Evolutionary conservation across 2,329 filamentous ascomycete genomes (phyloP), one percentile per base, ranked within the genome.

Genomic region (Pseudogymnoascus sp.): DNA sequence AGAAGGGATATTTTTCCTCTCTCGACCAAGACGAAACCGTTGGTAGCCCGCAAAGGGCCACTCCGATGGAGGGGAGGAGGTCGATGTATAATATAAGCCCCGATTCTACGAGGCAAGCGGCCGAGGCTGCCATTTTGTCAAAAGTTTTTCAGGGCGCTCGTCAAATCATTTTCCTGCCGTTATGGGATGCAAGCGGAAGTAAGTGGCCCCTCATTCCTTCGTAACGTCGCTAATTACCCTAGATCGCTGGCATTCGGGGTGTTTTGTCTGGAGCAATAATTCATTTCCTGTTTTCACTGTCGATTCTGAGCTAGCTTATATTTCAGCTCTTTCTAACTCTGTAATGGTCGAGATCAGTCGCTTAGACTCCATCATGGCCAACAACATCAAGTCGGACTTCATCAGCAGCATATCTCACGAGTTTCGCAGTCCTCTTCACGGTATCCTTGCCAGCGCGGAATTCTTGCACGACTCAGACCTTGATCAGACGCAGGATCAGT

Each of bases 361-460:
- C n/a, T 59, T 71, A 1, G 69, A 71, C 61, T 68, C 68, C 8
- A 63, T 70, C n/a, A 65, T 65, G 3, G 65, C 66, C 2, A 66
- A 70, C 41, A 68, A 68, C 37, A 68, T 69, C 59, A 71, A 71
- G 49, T 67, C 63, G 2, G 68, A 70, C 33, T 71, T 71, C 37
- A 71, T 71, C 41, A 68, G 69, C 38, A 69, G 68, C 60, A 70
- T 70, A 38, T 70, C 69, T 62, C 69, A 70, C 55, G 69, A 70
- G 58, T 69, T 70, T 39, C 64, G 69, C 62, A 69, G 67, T 38
- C 69, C 69, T 8, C 60, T 71, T 7, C 69, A 71, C 62, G 84
- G 83, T 1, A 80, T 86, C 26, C 72, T 86, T 0, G 78, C 81
- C 0, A 82, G 75, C 49, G 74, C 76, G 1, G 81, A 84, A 63